Evolutionary conservation across 2,329 filamentous ascomycete genomes (phyloP).

Genomic region (Colletotrichum navitas): DNA sequence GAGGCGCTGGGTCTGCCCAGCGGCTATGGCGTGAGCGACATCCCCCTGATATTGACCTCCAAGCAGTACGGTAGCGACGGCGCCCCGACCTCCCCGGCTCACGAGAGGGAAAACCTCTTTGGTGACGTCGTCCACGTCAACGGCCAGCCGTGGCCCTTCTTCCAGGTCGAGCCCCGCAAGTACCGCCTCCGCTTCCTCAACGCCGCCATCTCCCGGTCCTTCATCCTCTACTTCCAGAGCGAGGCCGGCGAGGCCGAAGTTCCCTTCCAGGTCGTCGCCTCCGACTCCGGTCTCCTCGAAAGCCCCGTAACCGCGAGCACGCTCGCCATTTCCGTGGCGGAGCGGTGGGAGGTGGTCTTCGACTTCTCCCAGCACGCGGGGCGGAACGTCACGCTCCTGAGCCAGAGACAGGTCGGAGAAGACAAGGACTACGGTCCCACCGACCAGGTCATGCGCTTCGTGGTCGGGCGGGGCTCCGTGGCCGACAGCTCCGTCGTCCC

Average conservation of each 20-base stretch:
- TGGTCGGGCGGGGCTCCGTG: constrained; percentile 54
- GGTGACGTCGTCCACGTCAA: constrained; percentile 71
- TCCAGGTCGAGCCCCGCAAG: constrained; percentile 70
- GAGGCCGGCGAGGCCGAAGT: constrained; percentile 51
- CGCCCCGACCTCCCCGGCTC: constrained; percentile 59
- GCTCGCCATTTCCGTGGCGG: constrained; percentile 65
- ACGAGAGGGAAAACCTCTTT: constrained; percentile 62
- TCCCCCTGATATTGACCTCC: constrained; percentile 62
- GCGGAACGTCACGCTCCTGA: constrained; percentile 59
- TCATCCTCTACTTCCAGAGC: constrained; percentile 60
- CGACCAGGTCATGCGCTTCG: constrained; percentile 65
- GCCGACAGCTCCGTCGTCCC: constrained; percentile 54
- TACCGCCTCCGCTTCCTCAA: constrained; percentile 69
- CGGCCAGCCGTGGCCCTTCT: constrained; percentile 69
- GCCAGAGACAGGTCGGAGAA: constrained; percentile 52
- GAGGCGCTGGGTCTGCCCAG: constrained; percentile 62
- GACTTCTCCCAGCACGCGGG: constrained; percentile 65
- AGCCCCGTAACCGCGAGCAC: constrained; percentile 57
- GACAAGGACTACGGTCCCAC: constrained; percentile 65
- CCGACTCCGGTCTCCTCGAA: constrained; percentile 65
- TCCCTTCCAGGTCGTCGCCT: constrained; percentile 66
- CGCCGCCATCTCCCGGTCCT: constrained; percentile 61
- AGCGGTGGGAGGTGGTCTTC: constrained; percentile 69
- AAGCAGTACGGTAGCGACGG: constrained; percentile 66
- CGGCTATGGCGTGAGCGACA: constrained; percentile 64